Evolutionary conservation across 2,329 filamentous ascomycete genomes (phyloP), one percentile per base, ranked within the genome.

Genomic region (Cladosporium velox): DNA sequence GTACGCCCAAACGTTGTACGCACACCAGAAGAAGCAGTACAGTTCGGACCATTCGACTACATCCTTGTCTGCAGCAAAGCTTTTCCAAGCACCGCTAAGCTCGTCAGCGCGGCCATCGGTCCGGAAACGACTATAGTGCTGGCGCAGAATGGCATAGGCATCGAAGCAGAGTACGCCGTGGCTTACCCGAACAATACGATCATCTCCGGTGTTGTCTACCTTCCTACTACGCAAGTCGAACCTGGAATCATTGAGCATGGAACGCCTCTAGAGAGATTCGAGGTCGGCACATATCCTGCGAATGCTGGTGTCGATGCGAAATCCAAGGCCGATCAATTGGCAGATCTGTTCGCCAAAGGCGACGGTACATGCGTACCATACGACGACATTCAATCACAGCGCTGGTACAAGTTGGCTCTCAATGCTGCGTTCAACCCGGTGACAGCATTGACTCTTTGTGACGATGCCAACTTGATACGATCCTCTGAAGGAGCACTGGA

Each of bases 361-460:
- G 81, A 82, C 8, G 83, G 78, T 8, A 81, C 82, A 2, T 82
- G 83, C 58, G 72, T 82, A 32, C 74, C 86, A 2, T 79, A 83
- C 34, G 80, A 83, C 14, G 82, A 89, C 68, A 79, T 89, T 3
- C 86, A 89, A 69, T 71, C 79, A 0, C 81, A 84, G 61, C 80
- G 86, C 15, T 89, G 86, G 87, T 79, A 81, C 65, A 89, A 89
- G 74, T 79, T 88, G 0, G 77, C 87, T 0, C 79, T 86, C 73
- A 89, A 89, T 70, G 86, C 82, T 2, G 80, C 84, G 0, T 87
- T 85, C 82, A 89, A 89, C 70, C 83, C 86, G 0, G 79, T 87
- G 30, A 87, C 85, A 38, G 85, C 86, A 0, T 76, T 88, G 3
- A 84, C 85, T 0, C 79, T 83, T 0, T 80, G 82, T 65, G 83